Evolutionary conservation across 179 eudicot species (phyloP).

Genomic region (Nepenthes alata): DNA sequence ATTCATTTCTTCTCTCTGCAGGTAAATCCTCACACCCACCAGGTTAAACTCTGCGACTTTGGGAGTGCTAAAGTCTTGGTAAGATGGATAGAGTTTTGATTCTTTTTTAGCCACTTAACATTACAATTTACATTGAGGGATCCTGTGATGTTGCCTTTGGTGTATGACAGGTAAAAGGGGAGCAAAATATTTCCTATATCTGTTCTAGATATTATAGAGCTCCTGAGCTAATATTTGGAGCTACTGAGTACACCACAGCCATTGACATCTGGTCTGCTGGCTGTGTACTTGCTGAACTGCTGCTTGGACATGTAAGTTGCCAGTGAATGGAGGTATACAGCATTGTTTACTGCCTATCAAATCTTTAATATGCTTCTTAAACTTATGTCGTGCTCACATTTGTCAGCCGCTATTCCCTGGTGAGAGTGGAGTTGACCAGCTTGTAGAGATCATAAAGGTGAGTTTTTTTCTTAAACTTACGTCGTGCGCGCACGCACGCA

Average conservation of each 20-base stretch:
- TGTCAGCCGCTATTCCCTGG: slow-evolving; percentile 65
- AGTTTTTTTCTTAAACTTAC: too few species aligned
- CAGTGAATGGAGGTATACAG: not conserved
- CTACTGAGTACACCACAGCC: slow-evolving; percentile 57
- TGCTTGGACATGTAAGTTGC: slow-evolving; percentile 38
- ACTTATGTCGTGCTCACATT: slow-evolving; percentile 3
- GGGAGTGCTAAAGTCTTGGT: slow-evolving; percentile 99
- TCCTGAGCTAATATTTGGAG: slow-evolving; percentile 65
- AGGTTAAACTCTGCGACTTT: slow-evolving; percentile 79
- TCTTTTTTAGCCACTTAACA: not conserved
- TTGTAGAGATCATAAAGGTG: slow-evolving; percentile 72
- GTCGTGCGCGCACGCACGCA: too few species aligned
- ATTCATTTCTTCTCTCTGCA: slow-evolving; percentile 16
- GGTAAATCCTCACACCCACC: slow-evolving; percentile 97
- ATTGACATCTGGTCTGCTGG: slow-evolving; percentile 67
- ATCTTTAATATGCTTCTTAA: not conserved
- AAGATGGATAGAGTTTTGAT: slow-evolving; percentile 8
- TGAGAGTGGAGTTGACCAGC: slow-evolving; percentile 70
- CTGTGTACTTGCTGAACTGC: slow-evolving; percentile 61
- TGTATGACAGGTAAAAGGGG: slow-evolving; percentile 43
- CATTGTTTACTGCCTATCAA: not conserved
- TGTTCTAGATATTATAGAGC: slow-evolving; percentile 69
- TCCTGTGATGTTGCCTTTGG: not conserved
- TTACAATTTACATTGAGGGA: not conserved
- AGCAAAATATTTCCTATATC: slow-evolving; percentile 59